Percentiles rank a stretch among this genome's conserved stretches.
phyloP scores from a whole-genome alignment of 163 green algal genomes.

The Scenedesmus sp. region DNA sequence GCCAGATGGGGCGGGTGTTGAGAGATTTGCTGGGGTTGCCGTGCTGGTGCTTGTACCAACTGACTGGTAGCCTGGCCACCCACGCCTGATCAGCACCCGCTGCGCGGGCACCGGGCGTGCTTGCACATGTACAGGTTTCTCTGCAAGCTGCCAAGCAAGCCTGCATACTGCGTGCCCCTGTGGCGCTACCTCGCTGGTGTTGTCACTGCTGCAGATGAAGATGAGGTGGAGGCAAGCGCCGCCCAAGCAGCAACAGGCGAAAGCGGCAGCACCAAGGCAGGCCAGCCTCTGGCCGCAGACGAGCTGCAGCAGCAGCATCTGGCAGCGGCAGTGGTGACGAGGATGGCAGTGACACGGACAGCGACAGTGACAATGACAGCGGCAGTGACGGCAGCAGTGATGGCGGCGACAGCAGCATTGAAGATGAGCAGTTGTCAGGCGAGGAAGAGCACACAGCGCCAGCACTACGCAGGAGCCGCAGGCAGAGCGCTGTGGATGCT shows the following conservation, averaged over 20 bases:
- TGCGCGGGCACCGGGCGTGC: too few relatives aligned
- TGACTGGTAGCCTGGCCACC: neutral
- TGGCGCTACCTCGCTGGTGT: neutral
- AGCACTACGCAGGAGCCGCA: constrained; percentile 6
- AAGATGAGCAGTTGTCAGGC: neutral
- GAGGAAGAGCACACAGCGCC: neutral
- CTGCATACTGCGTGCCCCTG: neutral
- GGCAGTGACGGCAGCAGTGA: constrained; percentile 14
- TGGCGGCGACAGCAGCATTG: neutral
- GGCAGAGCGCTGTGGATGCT: constrained; percentile 12
- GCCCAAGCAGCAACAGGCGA: neutral
- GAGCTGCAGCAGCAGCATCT: neutral
- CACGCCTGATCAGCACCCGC: neutral
- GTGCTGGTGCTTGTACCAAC: too few relatives aligned
- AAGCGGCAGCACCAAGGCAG: neutral
- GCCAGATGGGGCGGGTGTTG: too few relatives aligned
- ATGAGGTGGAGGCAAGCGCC: neutral
- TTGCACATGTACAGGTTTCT: neutral
- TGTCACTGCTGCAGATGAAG: neutral
- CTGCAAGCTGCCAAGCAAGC: too few relatives aligned
- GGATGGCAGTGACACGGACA: neutral
- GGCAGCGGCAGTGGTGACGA: neutral
- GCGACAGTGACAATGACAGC: neutral
- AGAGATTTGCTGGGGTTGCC: too few relatives aligned
- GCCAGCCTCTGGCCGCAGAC: neutral